Percentiles rank a stretch among this genome's conserved stretches.
phyloP scores from a whole-genome alignment of 768 basidiomycete genomes.

The Tubosaeta sp. region DNA sequence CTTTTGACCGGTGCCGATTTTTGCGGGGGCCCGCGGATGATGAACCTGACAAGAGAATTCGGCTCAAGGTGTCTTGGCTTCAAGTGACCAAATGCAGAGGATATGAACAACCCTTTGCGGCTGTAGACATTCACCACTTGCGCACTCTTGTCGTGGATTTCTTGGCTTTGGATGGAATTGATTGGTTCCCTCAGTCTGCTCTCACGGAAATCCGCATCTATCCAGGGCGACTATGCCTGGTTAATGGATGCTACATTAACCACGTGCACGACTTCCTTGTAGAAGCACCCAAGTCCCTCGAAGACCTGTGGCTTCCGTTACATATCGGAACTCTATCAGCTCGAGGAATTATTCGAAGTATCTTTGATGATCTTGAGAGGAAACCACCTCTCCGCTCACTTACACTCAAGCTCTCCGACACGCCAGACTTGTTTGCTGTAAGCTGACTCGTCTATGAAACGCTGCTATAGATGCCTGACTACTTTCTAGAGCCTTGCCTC shows the following conservation, averaged over 20 bases:
- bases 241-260: neutral
- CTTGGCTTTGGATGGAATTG: neutral
- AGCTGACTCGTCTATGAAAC: neutral
- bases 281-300: neutral
- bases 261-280: neutral
- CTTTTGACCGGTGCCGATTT: constrained; percentile 7
- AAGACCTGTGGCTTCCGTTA: neutral
- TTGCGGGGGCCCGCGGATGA: neutral
- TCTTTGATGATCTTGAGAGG: constrained; percentile 2
- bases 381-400: constrained; percentile 8
- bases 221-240: too few relatives aligned
- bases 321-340: fast-evolving
- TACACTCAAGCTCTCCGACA: neutral
- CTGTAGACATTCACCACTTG: neutral
- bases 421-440: neutral
- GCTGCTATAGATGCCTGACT: neutral
- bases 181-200: neutral
- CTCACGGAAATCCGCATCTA: constrained; percentile 3
- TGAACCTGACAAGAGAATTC: neutral
- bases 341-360: neutral
- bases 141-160: neutral
- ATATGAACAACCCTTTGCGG: neutral
- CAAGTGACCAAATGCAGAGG: neutral
- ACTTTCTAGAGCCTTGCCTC: neutral
- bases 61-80: constrained; percentile 9